phyloP scores from a whole-genome alignment of 495 filamentous ascomycete species.

The Podospora tetraspora region DNA sequence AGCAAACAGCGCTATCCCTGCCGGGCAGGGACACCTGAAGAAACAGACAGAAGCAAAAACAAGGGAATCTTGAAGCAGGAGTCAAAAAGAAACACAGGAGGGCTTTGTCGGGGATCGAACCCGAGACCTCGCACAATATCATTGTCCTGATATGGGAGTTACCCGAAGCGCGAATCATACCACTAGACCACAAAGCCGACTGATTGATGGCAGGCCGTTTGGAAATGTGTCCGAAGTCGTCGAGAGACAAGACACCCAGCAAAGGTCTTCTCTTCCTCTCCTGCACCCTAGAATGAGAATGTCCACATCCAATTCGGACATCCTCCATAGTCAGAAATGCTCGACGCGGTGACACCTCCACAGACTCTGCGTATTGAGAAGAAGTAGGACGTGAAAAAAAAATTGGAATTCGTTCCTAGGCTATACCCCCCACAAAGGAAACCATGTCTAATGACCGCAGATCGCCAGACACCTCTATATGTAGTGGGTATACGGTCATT shows the following conservation, averaged over 20 bases:
- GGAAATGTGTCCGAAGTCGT: neutral
- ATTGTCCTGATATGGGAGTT: neutral
- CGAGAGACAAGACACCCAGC: neutral
- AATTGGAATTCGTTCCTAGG: neutral
- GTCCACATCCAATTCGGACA: neutral
- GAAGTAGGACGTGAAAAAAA: neutral
- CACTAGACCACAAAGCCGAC: neutral
- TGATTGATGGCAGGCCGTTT: neutral
- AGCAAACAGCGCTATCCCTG: neutral
- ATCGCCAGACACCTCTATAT: neutral
- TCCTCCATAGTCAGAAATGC: neutral
- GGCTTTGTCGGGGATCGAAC: neutral
- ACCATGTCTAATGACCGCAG: neutral
- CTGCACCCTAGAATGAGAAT: neutral
- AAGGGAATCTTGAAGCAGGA: neutral
- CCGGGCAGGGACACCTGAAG: neutral
- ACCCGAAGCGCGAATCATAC: neutral
- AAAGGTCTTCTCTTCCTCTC: neutral
- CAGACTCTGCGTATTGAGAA: neutral
- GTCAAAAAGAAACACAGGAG: neutral
- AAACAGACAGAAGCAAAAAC: neutral
- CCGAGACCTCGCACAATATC: neutral
- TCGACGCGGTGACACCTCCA: neutral
- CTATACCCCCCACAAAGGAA: neutral
- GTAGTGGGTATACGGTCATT: neutral